phyloP scores from a whole-genome alignment of 305 asterid species.

The Fraxinus latifolia region DNA sequence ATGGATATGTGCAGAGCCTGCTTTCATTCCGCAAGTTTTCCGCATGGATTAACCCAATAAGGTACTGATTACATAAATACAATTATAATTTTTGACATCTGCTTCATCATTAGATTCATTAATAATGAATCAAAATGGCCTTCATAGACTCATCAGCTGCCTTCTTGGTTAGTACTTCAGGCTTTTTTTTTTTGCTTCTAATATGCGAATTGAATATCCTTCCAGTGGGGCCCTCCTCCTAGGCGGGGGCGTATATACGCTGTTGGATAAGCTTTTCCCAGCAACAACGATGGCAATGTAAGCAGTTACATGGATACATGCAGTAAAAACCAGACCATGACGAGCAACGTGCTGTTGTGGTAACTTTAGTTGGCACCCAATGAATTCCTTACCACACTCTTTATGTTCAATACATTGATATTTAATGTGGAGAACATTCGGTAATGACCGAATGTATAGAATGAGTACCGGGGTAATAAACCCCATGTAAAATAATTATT shows the following conservation, averaged over 20 bases:
- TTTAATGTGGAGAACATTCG: background rate
- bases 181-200: background rate
- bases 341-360: background rate
- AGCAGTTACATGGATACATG: background rate
- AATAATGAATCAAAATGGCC: background rate
- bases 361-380: background rate
- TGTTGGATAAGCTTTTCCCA: conserved; percentile 44
- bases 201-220: conserved; percentile 15
- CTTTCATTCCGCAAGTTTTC: conserved; percentile 83
- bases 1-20: conserved; percentile 57
- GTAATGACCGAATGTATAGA: background rate
- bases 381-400: background rate
- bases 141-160: background rate
- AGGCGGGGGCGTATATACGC: conserved; percentile 81
- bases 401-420: background rate
- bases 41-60: conserved; percentile 83
- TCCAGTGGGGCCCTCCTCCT: conserved; percentile 77
- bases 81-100: background rate
- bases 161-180: background rate
- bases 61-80: conserved; percentile 33
- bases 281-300: conserved; percentile 21
- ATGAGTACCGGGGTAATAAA: background rate
- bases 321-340: background rate
- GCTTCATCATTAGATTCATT: background rate
- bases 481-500: background rate